Base-by-base conservation (phyloP, 1,284 basidiomycete species). In the Melampsora medusae region DNA sequence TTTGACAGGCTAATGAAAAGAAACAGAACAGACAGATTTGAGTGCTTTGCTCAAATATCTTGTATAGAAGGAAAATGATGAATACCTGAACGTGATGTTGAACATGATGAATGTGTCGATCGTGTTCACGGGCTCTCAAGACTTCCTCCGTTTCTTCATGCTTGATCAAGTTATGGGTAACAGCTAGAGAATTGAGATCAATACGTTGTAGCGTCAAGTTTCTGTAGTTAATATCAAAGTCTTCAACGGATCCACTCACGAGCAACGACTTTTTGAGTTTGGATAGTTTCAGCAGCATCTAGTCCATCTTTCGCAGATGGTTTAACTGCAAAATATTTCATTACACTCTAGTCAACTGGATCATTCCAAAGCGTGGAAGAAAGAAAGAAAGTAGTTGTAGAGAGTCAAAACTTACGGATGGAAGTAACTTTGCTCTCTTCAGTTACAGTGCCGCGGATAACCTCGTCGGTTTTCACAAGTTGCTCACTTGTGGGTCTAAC, bases 91-190 rank as follows among this genome's bases (percentile, higher is more conserved):
- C 78, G 78, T 82, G 81, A 79, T 81, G 81, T 79, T 82, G 81
- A 60, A 82, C 77, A 79, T 82, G 81, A 80, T 82, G 81, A 31
- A 81, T 77, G 78, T 82, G 81, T 19, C 79, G 78, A 64, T 82
- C 78, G 77, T 81, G 80, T 76, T 82, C 80, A 69, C 79, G 78
- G 78, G 81, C 69, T 53, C 81, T 80, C 14, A 73, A 35, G 28
- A 82, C 79, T 78, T 82, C 81, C 78, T 82, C 81, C 16, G 80
- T 79, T 77, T 82, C 81, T 77, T 82, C 80, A 14, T 79, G 80
- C 77, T 82, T 80, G 78, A 80, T 79, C 14, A 79, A 78, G 48
- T 79, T 72, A 62, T 79, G 78, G 1, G 80, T 81, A 22, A 81
- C 79, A 46, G 69, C 69, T 72, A 59, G 42, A n/a, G 53, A 59